Conservation (phyloP, 2,329 filamentous ascomycete genomes). For the Coniochaeta hoffmannii region DNA sequence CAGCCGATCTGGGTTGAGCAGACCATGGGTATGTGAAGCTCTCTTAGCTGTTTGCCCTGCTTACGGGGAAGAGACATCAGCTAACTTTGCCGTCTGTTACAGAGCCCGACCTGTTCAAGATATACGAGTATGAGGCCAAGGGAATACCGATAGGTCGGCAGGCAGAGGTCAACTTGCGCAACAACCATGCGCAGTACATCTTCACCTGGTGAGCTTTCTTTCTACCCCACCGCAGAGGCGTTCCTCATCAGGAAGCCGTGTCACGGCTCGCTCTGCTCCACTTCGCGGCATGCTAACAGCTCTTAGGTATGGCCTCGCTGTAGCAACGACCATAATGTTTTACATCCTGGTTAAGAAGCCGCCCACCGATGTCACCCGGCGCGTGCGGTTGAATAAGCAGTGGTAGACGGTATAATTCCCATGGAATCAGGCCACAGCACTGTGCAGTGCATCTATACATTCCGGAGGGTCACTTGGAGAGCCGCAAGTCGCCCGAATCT, state of each 20-base stretch:
- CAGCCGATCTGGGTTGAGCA: constrained; percentile 93
- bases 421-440: no score
- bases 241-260: constrained; percentile 7
- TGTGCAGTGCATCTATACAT: no score
- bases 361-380: constrained; percentile 60
- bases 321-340: constrained; percentile 89
- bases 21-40: constrained; percentile 65
- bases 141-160: constrained; percentile 86
- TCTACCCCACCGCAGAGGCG: background rate
- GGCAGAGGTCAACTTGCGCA: constrained; percentile 85
- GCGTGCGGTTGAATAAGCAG: constrained; percentile 68
- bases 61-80: background rate
- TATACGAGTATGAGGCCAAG: constrained; percentile 67
- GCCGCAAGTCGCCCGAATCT: no score
- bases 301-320: constrained; percentile 72
- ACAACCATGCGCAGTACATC: constrained; percentile 97
- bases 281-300: constrained; percentile 3
- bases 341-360: constrained; percentile 93
- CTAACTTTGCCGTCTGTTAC: constrained; percentile 8
- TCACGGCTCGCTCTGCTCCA: background rate
- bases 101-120: constrained; percentile 73
- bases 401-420: constrained; percentile 48
- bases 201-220: constrained; percentile 76
- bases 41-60: no score
- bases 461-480: no score